phyloP scores from a whole-genome alignment of 2,329 filamentous ascomycete species.

The Aschersonia sp. region DNA sequence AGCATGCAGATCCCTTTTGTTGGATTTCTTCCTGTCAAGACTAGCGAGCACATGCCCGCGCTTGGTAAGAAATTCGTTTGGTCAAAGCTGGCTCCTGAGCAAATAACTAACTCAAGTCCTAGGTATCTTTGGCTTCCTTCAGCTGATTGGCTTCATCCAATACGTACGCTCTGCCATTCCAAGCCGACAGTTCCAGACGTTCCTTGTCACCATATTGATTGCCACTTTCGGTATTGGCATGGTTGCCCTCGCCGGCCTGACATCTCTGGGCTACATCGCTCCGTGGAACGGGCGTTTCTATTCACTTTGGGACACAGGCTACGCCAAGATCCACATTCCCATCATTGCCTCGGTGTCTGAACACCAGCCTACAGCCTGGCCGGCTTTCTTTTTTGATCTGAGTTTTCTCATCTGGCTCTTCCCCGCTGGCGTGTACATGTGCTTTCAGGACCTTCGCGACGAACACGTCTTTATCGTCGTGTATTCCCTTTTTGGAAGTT shows the following conservation, averaged over 20 bases:
- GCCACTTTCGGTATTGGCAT: constrained; percentile 60
- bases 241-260: constrained; percentile 68
- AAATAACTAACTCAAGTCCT: constrained; percentile 3
- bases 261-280: constrained; percentile 79
- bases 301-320: constrained; percentile 96
- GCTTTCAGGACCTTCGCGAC: constrained; percentile 84
- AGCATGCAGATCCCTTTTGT: constrained; percentile 99
- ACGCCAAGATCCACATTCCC: constrained; percentile 97
- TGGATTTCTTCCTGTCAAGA: constrained; percentile 89
- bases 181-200: constrained; percentile 84
- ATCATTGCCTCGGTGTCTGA: constrained; percentile 99
- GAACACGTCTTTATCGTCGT: constrained; percentile 98
- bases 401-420: constrained; percentile 99
- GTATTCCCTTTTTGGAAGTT: constrained; percentile 90
- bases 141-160: constrained; percentile 83
- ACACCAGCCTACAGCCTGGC: constrained; percentile 97
- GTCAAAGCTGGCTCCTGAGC: constrained; percentile 2
- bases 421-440: constrained; percentile 95
- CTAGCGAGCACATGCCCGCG: constrained; percentile 96
- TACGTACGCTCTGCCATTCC: constrained; percentile 81
- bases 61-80: constrained; percentile 46
- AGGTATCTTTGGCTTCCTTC: constrained; percentile 92
- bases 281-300: constrained; percentile 99
- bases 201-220: constrained; percentile 64
- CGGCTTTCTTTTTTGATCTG: constrained; percentile 96